phyloP scores from a whole-genome alignment of 768 basidiomycete species.

The Mycena venus region DNA sequence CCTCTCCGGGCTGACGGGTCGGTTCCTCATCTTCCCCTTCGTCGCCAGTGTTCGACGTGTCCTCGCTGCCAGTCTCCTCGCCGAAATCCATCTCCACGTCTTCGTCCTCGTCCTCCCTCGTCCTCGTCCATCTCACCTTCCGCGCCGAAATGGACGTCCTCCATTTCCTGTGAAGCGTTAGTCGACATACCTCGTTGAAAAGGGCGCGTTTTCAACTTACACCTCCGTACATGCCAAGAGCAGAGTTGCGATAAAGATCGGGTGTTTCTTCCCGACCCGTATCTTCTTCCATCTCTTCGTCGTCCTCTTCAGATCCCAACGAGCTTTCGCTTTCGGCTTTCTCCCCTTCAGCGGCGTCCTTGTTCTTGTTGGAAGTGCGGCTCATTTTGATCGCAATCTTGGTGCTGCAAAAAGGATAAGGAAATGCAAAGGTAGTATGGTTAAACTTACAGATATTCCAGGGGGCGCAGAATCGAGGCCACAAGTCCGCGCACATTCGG shows the following conservation, averaged over 20 bases:
- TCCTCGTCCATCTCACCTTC: conserved; percentile 88
- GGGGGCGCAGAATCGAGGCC: conserved; percentile 87
- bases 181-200: background rate
- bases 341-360: conserved; percentile 65
- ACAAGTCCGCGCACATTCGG: conserved; percentile 90
- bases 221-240: conserved; percentile 94
- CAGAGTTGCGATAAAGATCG: conserved; percentile 95
- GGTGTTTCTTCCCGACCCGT: conserved; percentile 84
- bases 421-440: conserved; percentile 2
- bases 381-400: conserved; percentile 99
- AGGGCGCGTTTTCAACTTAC: conserved; percentile 64
- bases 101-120: conserved; percentile 83
- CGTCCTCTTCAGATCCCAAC: conserved; percentile 65
- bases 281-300: conserved; percentile 69
- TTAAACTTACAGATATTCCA: conserved; percentile 85
- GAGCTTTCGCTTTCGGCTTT: conserved; percentile 65
- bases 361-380: conserved; percentile 74
- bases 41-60: conserved; percentile 82
- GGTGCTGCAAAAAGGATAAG: conserved; percentile 65
- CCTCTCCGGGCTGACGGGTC: conserved; percentile 68
- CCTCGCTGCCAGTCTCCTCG: conserved; percentile 86
- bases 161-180: conserved; percentile 76
- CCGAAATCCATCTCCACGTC: conserved; percentile 92
- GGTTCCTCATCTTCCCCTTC: conserved; percentile 75
- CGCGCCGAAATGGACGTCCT: conserved; percentile 75